A percentile compares a stretch with the other conserved stretches of the same genome.
These are phyloP conservation scores for Boletus rubropictus DNA, from an alignment of 768 basidiomycete species.

Conservation along the genomic window DNA sequence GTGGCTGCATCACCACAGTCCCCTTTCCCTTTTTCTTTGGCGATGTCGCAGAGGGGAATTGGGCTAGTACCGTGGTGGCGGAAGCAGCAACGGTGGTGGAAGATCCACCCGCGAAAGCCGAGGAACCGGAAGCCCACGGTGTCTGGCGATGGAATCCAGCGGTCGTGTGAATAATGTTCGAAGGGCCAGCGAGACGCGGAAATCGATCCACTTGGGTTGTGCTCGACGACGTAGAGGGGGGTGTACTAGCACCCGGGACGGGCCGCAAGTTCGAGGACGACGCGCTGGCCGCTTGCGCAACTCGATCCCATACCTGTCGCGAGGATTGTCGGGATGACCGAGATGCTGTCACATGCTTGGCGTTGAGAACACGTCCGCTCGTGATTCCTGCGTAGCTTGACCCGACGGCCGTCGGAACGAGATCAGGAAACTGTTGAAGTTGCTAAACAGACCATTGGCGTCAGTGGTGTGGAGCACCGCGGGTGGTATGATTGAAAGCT, in stretches of 20 bases:
- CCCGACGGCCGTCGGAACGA: constrained; percentile 52
- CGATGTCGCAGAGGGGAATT: background rate
- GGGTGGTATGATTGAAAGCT: constrained; percentile 24
- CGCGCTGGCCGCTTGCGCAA: constrained; percentile 69
- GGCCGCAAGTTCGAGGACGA: constrained; percentile 35
- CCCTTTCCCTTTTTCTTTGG: constrained; percentile 13
- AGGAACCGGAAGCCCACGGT: constrained; percentile 46
- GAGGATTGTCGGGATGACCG: constrained; percentile 53
- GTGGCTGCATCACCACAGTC: constrained; percentile 14
- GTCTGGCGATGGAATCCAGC: constrained; percentile 44
- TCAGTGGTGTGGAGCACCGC: constrained; percentile 2
- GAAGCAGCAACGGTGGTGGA: background rate
- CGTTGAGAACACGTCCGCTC: constrained; percentile 77
- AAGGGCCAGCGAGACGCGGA: constrained; percentile 24
- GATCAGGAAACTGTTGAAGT: constrained; percentile 80
- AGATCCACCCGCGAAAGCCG: constrained; percentile 4
- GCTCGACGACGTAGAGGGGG: constrained; percentile 27
- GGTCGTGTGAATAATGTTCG: background rate
- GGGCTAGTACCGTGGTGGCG: background rate
- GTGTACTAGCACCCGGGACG: constrained; percentile 10
- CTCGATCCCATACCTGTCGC: constrained; percentile 77
- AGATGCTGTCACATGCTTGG: constrained; percentile 66
- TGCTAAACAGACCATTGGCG: constrained; percentile 41
- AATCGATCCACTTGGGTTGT: constrained; percentile 22
- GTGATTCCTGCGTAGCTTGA: constrained; percentile 74